Evolutionary conservation across 768 basidiomycete species (phyloP), one percentile per base, ranked within the genome.

Genomic region (Suillus decipiens): DNA sequence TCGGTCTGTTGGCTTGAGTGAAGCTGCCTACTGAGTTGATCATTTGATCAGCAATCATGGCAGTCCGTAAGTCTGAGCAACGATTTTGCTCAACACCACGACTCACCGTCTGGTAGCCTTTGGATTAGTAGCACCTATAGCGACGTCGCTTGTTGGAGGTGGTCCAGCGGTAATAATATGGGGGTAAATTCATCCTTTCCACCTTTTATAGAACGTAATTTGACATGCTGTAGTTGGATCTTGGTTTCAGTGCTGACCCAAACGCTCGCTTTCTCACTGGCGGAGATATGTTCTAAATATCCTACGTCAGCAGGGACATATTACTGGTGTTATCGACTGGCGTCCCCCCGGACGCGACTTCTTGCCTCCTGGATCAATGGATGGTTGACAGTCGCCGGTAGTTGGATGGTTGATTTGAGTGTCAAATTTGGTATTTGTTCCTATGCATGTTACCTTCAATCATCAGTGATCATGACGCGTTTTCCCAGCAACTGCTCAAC

Each of bases 341-440:
- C 85, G 0, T 79, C 86, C 3, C 82, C 86, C 0, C 77, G 75
- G 56, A 80, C 78, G 61, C 78, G 83, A 59, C 73, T 87, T 8
- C 67, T 87, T 10, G 72, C 82, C 2, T 86, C 84, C 17, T 89
- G 88, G 84, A 83, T 89, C 54, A 85, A 86, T 61, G 88, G 88
- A 7, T 90, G 88, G 88, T 73, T 89, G 19, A 86, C 84, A 1
- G 77, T 88, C 68, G 86, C 87, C 34, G 88, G 88, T 31, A 85
- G 88, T 15, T 89, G 88, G 87, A 89, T 84, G 0, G 80, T 86
- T 62, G 82, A 85, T n/a, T 68, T 89, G 42, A 87, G 86, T 11
- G 87, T 87, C 7, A 86, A 83, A 4, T 89, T 89, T 68, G 86
- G 85, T 72, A 62, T 24, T 42, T 37, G 1, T 36, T 39, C 37